Base-by-base conservation (phyloP, 495 filamentous ascomycete species). In the Xylaria cubensis region DNA sequence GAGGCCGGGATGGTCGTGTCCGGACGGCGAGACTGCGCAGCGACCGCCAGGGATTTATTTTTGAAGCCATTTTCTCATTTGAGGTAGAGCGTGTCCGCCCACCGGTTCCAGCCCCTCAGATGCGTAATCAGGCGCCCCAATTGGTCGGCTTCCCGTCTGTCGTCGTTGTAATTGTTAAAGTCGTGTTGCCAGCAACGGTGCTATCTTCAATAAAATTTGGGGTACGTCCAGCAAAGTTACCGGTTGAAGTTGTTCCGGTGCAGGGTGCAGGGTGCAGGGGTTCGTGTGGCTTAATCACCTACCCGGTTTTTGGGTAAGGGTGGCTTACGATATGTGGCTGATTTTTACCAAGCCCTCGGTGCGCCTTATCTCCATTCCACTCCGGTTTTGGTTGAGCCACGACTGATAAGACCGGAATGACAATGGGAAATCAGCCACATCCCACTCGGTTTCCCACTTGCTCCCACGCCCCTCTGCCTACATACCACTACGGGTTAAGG, bases 51-150 rank as follows among this genome's bases (percentile, higher is more conserved):
- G 87, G 69, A 66, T 82, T 85, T 75, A 87, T 76, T 77, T 84
- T 81, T 73, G 86, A 84, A 74, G 85, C 82, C 87, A 89, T 89
- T 67, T 59, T 77, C 68, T 73, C 74, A 53, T 64, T 75, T 67
- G 9, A 7, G 39, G 39, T 19, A 69, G 36, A 50, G n/a, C 42
- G 26, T 44, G 32, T 73, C 62, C 44, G 42, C 63, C 62, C 71
- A 75, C 76, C 66, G 17, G 24, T 66, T 48, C 61, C 67, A 69
- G 9, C 34, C 56, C 50, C 51, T 64, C 69, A 56, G 61, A 21
- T 64, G 36, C 34, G 58, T 21, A 46, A 24, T 56, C 10, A 7
- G 26, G 46, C 24, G 21, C 44, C 19, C 58, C 69, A 46, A 64
- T 64, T 64, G 42, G 26, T 55, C 51, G 56, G 41, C 4, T 19